Evolutionary conservation across 371 early-diverging fungal genomes (phyloP), one percentile per base, ranked within the genome.

Genomic region (Syncephalastrum racemosum): DNA sequence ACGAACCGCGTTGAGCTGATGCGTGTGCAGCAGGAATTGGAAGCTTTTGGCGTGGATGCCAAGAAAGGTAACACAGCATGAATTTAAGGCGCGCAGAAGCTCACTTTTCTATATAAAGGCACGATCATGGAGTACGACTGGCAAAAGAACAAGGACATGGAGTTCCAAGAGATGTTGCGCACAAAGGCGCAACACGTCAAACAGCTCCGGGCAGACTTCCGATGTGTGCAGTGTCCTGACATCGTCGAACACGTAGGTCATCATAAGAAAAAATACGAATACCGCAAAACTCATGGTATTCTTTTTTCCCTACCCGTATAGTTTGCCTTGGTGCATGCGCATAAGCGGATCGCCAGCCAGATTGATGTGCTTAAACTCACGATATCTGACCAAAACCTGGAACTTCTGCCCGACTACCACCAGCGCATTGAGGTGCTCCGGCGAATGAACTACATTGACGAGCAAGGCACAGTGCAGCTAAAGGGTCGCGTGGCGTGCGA

Each of bases 401-500:
- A 92, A 49, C 73, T 97, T 2, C 72, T 97, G 3, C 97, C 97
- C 1, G 97, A 96, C 58, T 98, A 95, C 64, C 84, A 94, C 44
- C 89, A 90, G 62, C 85, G 97, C 4, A 75, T 96, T 7, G 83
- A 86, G 24, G 92, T 98, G 6, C 82, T 98, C 39, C 82, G 87
- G 56, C 69, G 67, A 14, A 73, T 96, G 55, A 78, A 83, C 2
- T 96, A 89, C 60, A 84, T 96, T 46, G 94, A 94, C 53, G 90
- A 89, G 53, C 80, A 82, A 53, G 84, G 87, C 44, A 91, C 92
- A 0, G 95, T 98, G 4, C 89, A 92, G 55, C 86, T 99, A 42
- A 99, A 99, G 80, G 99, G 99, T n/a, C 90, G 95, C 20, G 95
- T 99, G n/a, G 99, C 98, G 2, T 98, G 98, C 73, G 99, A 99